Evolutionary conservation across 495 filamentous ascomycete genomes (phyloP).

Genomic region (Aspergillus saccharolyticus): DNA sequence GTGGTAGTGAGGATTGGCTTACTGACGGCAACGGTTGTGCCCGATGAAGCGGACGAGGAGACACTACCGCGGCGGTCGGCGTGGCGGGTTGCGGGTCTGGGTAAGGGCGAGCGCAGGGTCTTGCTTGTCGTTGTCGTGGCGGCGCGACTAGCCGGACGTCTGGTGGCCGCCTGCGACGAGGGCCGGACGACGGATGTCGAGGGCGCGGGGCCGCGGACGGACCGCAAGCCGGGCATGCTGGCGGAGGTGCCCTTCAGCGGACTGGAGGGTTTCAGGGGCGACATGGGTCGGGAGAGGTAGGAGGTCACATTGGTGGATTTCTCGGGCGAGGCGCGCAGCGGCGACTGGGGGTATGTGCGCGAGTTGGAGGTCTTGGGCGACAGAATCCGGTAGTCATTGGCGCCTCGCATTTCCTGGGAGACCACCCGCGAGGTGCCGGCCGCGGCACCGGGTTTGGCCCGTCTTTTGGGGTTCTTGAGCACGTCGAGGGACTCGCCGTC

Average conservation of each 20-base stretch:
- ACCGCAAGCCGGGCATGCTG: conserved; percentile 16
- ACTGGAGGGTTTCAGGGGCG: conserved; percentile 50
- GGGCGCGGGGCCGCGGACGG: conserved; percentile 9
- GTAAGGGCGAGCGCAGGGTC: conserved; percentile 29
- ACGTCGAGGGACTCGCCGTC: conserved; percentile 33
- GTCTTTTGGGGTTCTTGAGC: conserved; percentile 58
- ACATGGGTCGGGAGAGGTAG: conserved; percentile 46
- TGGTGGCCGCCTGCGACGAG: conserved; percentile 24
- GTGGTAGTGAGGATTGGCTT: conserved; percentile 47
- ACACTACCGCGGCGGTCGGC: conserved; percentile 39
- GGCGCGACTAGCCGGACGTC: conserved; percentile 27
- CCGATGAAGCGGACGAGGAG: conserved; percentile 43
- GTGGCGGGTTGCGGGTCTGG: conserved; percentile 41
- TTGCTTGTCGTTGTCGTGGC: conserved; percentile 27
- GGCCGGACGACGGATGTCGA: conserved; percentile 15
- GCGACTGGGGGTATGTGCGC: conserved; percentile 58
- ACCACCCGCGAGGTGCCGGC: conserved; percentile 44
- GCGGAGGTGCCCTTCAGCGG: conserved; percentile 44
- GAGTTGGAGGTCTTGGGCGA: conserved; percentile 82
- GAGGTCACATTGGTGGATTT: conserved; percentile 42
- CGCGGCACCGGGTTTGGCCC: conserved; percentile 36
- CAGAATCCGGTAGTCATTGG: conserved; percentile 53
- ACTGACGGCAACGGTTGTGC: conserved; percentile 54
- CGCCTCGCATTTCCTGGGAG: conserved; percentile 43
- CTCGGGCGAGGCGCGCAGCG: conserved; percentile 42